These are phyloP conservation scores for Phytophthora pini DNA, from an alignment of 352 stramenopile species.

Conservation along the genomic window DNA sequence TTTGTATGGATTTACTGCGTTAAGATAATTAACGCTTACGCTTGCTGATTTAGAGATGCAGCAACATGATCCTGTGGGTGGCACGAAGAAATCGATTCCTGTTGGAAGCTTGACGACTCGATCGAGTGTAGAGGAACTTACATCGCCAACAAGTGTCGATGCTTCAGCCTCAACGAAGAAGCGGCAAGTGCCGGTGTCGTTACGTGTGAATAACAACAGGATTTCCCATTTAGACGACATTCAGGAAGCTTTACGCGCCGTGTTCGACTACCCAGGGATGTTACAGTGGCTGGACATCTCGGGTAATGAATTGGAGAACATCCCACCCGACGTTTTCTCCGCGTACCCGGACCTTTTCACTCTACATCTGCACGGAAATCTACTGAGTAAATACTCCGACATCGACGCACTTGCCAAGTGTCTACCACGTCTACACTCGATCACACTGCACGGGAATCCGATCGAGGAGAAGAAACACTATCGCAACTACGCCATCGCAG, in stretches of 20 bases:
- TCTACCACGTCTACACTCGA: slow-evolving; percentile 59
- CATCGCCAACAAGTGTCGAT: slow-evolving; percentile 1
- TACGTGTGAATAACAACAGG: slow-evolving; percentile 78
- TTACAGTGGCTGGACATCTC: slow-evolving; percentile 78
- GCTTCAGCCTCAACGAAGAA: slow-evolving; percentile 9
- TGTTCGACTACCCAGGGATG: slow-evolving; percentile 55
- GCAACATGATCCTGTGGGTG: slow-evolving; percentile 60
- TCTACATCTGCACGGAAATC: slow-evolving; percentile 81
- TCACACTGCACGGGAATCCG: slow-evolving; percentile 86
- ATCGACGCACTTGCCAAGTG: slow-evolving; percentile 56
- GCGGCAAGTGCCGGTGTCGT: slow-evolving; percentile 36
- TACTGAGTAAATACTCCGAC: slow-evolving; percentile 65
- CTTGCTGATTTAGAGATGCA: slow-evolving; percentile 51
- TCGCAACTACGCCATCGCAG: slow-evolving; percentile 79
- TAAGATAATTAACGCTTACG: neutral
- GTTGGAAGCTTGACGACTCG: slow-evolving; percentile 3
- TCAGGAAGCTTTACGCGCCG: slow-evolving; percentile 47
- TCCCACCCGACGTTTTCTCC: slow-evolving; percentile 47
- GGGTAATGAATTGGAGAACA: slow-evolving; percentile 50
- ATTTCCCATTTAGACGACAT: slow-evolving; percentile 59
- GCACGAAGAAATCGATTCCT: slow-evolving; percentile 52
- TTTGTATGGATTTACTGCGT: slow-evolving; percentile 15
- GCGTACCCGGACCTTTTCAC: slow-evolving; percentile 64
- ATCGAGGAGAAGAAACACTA: slow-evolving; percentile 90
- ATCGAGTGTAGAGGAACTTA: slow-evolving; percentile 6